Evolutionary conservation across 352 stramenopile genomes (phyloP).

Genomic region (Globisporangium nunn): DNA sequence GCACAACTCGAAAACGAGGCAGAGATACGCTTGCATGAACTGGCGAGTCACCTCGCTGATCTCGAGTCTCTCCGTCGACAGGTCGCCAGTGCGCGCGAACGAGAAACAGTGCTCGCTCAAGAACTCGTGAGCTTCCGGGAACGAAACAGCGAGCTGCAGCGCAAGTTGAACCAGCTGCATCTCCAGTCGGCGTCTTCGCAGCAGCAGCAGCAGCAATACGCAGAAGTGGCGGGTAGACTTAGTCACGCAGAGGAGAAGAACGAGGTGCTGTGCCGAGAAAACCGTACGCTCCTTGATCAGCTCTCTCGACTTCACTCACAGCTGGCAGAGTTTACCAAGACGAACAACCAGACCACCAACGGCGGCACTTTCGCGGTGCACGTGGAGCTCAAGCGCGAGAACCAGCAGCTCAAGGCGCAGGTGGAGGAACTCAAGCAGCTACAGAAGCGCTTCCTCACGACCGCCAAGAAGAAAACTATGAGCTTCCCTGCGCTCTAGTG

Average conservation of each 20-base stretch:
- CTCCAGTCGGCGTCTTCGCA: constrained; percentile 4
- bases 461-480: constrained; percentile 73
- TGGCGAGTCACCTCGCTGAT: not conserved
- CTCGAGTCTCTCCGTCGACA: constrained; percentile 6
- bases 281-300: constrained; percentile 25
- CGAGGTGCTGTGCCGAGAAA: constrained; percentile 20
- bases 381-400: constrained; percentile 73
- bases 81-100: not conserved
- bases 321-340: constrained; percentile 20
- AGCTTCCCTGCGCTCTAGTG: constrained; percentile 44
- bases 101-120: not conserved
- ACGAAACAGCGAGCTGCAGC: constrained; percentile 11
- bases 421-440: constrained; percentile 68
- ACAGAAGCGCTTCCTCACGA: constrained; percentile 55
- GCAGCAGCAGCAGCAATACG: constrained; percentile 13
- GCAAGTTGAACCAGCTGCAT: constrained; percentile 11
- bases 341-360: constrained; percentile 7
- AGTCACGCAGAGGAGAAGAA: constrained; percentile 15
- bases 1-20: constrained; percentile 4
- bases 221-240: not conserved
- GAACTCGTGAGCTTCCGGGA: constrained; percentile 10
- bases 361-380: constrained; percentile 50
- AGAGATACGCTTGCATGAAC: not conserved
- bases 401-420: constrained; percentile 51
- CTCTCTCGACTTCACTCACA: constrained; percentile 31